Conservation (phyloP, 108 stramenopile genomes). For the Mediolabrus comicus region DNA sequence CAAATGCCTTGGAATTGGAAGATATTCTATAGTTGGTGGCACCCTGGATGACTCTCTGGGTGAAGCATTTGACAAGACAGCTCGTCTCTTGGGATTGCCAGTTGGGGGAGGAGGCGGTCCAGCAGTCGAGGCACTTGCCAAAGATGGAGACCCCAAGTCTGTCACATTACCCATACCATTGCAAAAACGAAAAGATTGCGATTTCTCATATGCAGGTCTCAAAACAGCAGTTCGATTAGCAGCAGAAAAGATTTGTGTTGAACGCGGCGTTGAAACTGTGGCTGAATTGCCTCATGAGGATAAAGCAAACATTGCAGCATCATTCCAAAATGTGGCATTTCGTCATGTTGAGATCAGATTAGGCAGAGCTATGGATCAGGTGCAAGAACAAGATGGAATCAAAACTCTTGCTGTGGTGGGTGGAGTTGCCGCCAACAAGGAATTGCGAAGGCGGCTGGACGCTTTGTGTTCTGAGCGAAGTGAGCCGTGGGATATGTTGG, state of each 20-base stretch:
- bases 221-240: constrained; percentile 88
- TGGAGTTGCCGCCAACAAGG: constrained; percentile 95
- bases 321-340: constrained; percentile 93
- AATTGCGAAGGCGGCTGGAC: constrained; percentile 77
- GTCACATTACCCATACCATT: constrained; percentile 85
- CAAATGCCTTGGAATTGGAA: constrained; percentile 84
- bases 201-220: constrained; percentile 95
- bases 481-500: constrained; percentile 76
- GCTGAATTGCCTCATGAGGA: constrained; percentile 52
- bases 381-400: constrained; percentile 61
- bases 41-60: constrained; percentile 96
- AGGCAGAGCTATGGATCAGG: constrained; percentile 65
- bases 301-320: constrained; percentile 89
- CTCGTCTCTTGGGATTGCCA: constrained; percentile 86
- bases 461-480: constrained; percentile 49
- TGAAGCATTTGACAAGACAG: constrained; percentile 93
- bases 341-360: constrained; percentile 91
- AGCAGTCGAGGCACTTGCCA: constrained; percentile 87
- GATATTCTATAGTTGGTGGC: constrained; percentile 85
- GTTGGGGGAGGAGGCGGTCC: constrained; percentile 94
- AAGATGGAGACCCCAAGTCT: constrained; percentile 76
- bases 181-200: constrained; percentile 84
- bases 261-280: constrained; percentile 52
- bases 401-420: constrained; percentile 92
- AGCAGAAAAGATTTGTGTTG: constrained; percentile 58